phyloP scores from a whole-genome alignment of 2,329 filamentous ascomycete genomes.

The Aspergillus sp. region DNA sequence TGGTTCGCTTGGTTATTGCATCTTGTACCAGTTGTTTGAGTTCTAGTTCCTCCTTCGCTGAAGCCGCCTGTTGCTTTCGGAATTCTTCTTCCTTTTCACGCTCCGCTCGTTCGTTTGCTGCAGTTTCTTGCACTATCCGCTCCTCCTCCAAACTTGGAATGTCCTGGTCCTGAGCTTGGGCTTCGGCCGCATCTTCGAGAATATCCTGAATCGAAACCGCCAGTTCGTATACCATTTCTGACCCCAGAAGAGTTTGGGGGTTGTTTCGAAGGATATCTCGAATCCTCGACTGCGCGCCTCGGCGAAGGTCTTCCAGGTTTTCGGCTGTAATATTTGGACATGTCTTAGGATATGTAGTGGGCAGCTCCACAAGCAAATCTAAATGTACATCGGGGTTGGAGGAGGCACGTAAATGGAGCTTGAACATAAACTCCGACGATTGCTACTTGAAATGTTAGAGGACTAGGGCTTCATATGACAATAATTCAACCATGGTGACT shows the following conservation, averaged over 20 bases:
- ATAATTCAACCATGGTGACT: constrained; percentile 24
- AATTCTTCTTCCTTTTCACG: constrained; percentile 51
- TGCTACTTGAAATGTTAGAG: constrained; percentile 53
- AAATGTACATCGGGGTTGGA: constrained; percentile 71
- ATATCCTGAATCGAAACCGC: constrained; percentile 64
- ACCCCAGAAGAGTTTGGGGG: constrained; percentile 63
- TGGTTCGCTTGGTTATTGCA: constrained; percentile 40
- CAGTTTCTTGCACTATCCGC: constrained; percentile 76
- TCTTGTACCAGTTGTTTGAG: constrained; percentile 41
- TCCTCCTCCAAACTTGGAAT: constrained; percentile 88
- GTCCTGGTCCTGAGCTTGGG: constrained; percentile 71
- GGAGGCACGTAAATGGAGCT: constrained; percentile 72
- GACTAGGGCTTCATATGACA: background rate
- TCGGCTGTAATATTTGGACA: constrained; percentile 71
- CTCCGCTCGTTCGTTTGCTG: constrained; percentile 57
- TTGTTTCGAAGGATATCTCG: constrained; percentile 67
- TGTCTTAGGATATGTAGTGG: constrained; percentile 87
- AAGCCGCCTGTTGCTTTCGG: constrained; percentile 42
- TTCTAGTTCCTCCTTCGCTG: constrained; percentile 41
- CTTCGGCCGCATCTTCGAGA: constrained; percentile 80
- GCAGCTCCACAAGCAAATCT: constrained; percentile 75
- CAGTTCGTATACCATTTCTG: constrained; percentile 66
- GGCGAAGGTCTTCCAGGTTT: constrained; percentile 63
- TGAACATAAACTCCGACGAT: constrained; percentile 76
- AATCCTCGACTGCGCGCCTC: constrained; percentile 70